phyloP scores from a whole-genome alignment of 2,329 filamentous ascomycete genomes.

The Scedosporium boydii region DNA sequence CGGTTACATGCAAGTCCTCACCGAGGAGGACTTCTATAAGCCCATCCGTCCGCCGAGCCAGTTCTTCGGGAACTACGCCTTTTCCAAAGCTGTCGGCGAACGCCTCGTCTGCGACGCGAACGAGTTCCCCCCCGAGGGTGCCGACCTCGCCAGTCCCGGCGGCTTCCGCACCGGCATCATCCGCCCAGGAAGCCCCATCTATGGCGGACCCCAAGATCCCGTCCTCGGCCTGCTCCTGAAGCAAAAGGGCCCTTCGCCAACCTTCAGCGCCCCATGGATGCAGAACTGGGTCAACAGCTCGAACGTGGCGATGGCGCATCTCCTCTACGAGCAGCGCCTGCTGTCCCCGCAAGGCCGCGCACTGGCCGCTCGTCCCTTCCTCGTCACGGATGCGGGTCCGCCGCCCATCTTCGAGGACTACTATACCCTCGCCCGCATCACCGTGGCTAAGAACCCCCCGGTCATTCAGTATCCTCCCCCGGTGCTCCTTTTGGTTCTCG shows the following conservation, averaged over 20 bases:
- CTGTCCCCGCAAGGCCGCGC: conserved; percentile 23
- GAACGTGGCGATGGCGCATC: conserved; percentile 44
- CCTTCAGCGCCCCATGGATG: conserved; percentile 33
- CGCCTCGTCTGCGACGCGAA: conserved; percentile 36
- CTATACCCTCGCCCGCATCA: conserved; percentile 22
- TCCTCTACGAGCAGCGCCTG: conserved; percentile 42
- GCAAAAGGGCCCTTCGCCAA: conserved; percentile 22
- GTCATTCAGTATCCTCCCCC: conserved; percentile 25
- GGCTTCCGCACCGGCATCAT: conserved; percentile 43
- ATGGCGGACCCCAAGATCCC: conserved; percentile 36
- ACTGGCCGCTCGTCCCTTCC: conserved; percentile 36
- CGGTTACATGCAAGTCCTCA: conserved; percentile 33
- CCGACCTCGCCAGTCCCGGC: conserved; percentile 10
- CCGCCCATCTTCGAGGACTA: conserved; percentile 30
- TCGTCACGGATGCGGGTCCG: conserved; percentile 39
- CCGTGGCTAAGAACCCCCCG: conserved; percentile 23
- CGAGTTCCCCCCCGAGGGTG: conserved; percentile 8
- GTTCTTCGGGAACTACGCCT: conserved; percentile 42
- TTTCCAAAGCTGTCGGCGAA: conserved; percentile 42
- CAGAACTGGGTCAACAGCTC: conserved; percentile 40
- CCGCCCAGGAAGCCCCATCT: conserved; percentile 43
- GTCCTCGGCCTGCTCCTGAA: conserved; percentile 29
- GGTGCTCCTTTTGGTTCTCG: conserved; percentile 24
- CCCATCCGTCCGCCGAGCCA: conserved; percentile 27
- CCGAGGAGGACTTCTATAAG: conserved; percentile 31